Conservation (phyloP, 1,284 basidiomycete species). For the Cryptococcus sp. region DNA sequence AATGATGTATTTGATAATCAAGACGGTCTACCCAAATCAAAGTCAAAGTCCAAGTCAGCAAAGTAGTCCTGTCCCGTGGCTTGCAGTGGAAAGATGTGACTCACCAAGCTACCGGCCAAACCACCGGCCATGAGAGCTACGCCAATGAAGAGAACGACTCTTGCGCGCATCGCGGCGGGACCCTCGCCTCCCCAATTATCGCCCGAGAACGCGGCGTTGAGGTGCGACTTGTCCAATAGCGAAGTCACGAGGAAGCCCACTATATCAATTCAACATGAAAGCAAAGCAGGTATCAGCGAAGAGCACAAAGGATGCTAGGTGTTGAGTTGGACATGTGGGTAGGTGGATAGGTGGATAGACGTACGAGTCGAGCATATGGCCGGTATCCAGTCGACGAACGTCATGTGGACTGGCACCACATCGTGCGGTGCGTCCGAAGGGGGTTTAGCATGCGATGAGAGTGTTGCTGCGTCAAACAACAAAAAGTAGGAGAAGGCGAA, state of each 20-base stretch:
- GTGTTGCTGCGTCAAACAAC: slow-evolving; percentile 90
- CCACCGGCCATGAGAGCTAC: slow-evolving; percentile 97
- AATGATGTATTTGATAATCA: slow-evolving; percentile 90
- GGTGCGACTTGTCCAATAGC: slow-evolving; percentile 89
- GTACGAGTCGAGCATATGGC: slow-evolving; percentile 80
- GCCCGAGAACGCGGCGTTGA: slow-evolving; percentile 74
- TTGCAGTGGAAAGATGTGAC: slow-evolving; percentile 46
- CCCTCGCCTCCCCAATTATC: slow-evolving; percentile 61
- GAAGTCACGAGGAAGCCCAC: slow-evolving; percentile 92
- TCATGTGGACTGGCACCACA: slow-evolving; percentile 78
- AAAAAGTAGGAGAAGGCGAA: slow-evolving; percentile 93
- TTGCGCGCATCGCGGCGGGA: slow-evolving; percentile 82
- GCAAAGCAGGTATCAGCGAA: background rate
- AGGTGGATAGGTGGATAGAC: slow-evolving; percentile 19
- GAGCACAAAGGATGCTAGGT: too few relatives aligned
- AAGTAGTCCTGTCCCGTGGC: background rate
- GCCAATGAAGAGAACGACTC: slow-evolving; percentile 88
- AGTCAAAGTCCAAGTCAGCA: background rate
- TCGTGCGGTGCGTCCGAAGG: slow-evolving; percentile 69
- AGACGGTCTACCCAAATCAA: slow-evolving; percentile 65
- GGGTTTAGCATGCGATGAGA: slow-evolving; percentile 77
- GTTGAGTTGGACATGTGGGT: background rate
- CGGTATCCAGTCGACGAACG: slow-evolving; percentile 92
- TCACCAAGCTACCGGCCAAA: slow-evolving; percentile 84
- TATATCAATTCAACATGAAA: slow-evolving; percentile 6